Conservation (phyloP, 345 rosid genomes). For the Bruguiera gymnorhiza region DNA sequence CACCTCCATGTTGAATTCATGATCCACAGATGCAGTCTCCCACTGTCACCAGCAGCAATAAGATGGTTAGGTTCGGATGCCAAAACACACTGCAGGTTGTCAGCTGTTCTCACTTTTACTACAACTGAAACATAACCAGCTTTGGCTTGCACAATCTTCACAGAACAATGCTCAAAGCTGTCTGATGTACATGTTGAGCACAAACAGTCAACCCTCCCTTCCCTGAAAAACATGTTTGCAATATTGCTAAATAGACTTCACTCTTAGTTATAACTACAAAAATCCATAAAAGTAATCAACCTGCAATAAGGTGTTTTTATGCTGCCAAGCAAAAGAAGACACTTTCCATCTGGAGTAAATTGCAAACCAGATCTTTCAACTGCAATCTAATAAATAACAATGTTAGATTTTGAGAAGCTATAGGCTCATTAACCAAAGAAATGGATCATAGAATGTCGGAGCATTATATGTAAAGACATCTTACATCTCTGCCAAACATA, state of each 20-base stretch:
- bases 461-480: conserved; percentile 13
- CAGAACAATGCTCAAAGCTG: conserved; percentile 41
- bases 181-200: conserved; percentile 69
- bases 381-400: conserved; percentile 42
- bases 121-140: conserved; percentile 68
- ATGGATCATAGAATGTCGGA: neutral
- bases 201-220: conserved; percentile 58
- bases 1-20: conserved; percentile 88
- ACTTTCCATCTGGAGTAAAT: conserved; percentile 66
- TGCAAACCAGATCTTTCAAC: conserved; percentile 55
- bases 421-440: conserved; percentile 3
- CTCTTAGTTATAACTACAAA: neutral
- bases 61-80: conserved; percentile 60
- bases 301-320: conserved; percentile 80
- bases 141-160: conserved; percentile 65
- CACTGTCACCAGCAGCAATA: conserved; percentile 65
- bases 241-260: conserved; percentile 14
- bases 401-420: conserved; percentile 6
- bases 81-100: conserved; percentile 52
- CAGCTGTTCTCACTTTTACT: conserved; percentile 50
- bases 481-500: conserved; percentile 44
- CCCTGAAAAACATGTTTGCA: conserved; percentile 38
- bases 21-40: conserved; percentile 68
- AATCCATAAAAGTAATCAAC: conserved; percentile 33
- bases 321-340: conserved; percentile 58